Evolutionary conservation across 306 rosid genomes (phyloP), one percentile per base, ranked within the genome.

Genomic region (Herpetospermum pedunculosum): DNA sequence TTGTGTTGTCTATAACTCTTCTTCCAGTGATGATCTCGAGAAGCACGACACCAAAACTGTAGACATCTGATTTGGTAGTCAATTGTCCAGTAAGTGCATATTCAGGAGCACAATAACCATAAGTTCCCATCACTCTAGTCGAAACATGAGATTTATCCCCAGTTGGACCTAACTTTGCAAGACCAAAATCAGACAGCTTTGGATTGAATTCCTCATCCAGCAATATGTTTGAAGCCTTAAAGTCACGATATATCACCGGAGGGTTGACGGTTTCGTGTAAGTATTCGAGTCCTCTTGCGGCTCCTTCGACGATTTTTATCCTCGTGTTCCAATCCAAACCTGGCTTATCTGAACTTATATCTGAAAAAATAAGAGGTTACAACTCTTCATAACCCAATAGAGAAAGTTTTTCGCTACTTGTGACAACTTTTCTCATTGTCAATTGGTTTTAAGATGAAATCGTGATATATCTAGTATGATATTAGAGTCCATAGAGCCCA

Each of bases 111-210:
- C 98, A 93, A 3, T 93, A 93, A 73, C 98, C 98, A 77, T 91
- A 90, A 67, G 98, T 91, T 41, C 98, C 98, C 98, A 93, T 91
- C 64, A 93, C 98, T 76, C 92, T 89, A n/a, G 98, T 93, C 34
- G 97, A 88, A 12, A 93, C 92, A 63, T 90, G 92, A n/a, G 86
- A 77, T 63, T 89, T 89, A n/a, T 86, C 97, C 0, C 98, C 97
- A 4, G 84, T 90, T 38, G 98, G 98, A 80, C 98, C 97, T 74
- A 93, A 81, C 81, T 90, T 93, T 76, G 98, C 98, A 9, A 93
- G 90, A 12, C 98, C 98, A 53, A 93, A 90, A 85, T 93, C 98
- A 0, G 98, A 93, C 7, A 93, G 90, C 50, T 87, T 93, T 30
- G 97, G 90, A 73, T 85, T 90, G 85, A 92, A 90, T 18, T 87